Percentiles rank a stretch among this genome's conserved stretches.
Conservation (phyloP, 1,139 yeast species). For the Yamadazyma mexicana region DNA sequence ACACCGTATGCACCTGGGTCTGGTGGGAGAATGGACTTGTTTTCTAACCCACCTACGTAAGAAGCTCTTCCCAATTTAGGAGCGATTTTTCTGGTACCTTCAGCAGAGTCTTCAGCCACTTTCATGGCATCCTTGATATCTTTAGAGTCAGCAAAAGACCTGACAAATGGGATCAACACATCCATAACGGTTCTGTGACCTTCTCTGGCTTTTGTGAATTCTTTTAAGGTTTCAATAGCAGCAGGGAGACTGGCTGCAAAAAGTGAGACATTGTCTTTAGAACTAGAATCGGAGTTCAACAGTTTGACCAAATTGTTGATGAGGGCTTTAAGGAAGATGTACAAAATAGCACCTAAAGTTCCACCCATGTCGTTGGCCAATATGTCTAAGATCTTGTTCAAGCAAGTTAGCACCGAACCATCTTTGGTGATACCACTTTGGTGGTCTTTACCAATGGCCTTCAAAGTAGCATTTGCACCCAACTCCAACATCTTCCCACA, state of each 20-base stretch:
- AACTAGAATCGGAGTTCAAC: conserved; percentile 12
- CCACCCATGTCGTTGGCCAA: conserved; percentile 57
- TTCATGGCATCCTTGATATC: conserved; percentile 29
- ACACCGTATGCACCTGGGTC: conserved; percentile 47
- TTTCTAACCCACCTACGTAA: conserved; percentile 37
- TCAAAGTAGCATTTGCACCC: conserved; percentile 41
- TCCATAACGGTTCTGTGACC: conserved; percentile 58
- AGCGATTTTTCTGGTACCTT: conserved; percentile 36
- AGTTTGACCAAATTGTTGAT: conserved; percentile 29
- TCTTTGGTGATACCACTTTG: conserved; percentile 17
- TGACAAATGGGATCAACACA: conserved; percentile 50
- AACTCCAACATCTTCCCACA: conserved; percentile 49
- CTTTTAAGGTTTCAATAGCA: conserved; percentile 34
- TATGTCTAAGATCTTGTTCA: conserved; percentile 37
- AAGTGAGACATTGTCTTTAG: conserved; percentile 17
- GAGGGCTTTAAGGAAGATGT: conserved; percentile 46
- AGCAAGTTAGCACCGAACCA: conserved; percentile 24
- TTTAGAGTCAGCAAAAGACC: conserved; percentile 23
- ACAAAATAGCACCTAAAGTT: conserved; percentile 50
- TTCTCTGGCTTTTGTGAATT: conserved; percentile 47
- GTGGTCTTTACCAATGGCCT: conserved; percentile 24
- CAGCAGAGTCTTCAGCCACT: conserved; percentile 40
- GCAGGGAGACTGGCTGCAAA: conserved; percentile 28
- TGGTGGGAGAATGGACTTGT: conserved; percentile 31
- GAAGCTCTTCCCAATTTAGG: conserved; percentile 52